Conservation (phyloP, 176 grass and related monocot genomes). For the Zizania latifolia region DNA sequence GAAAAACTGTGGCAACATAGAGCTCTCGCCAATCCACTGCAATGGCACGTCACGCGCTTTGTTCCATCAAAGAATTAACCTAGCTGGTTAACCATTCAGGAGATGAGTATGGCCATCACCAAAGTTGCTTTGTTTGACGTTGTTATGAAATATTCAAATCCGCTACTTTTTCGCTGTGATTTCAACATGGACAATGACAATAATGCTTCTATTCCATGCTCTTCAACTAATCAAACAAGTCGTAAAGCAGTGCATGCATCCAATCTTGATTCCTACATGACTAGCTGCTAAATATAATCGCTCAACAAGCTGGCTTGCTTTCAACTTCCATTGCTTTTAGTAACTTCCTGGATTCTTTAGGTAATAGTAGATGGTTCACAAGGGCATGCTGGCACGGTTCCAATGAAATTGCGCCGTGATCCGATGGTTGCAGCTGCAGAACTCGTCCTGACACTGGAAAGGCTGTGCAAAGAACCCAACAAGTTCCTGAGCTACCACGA, state of each 20-base stretch:
- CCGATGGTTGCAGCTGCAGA: too few species aligned
- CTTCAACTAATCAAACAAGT: not conserved
- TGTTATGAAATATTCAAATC: not conserved
- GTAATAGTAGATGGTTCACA: slow-evolving; percentile 79
- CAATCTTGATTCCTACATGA: not conserved
- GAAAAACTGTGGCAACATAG: too few species aligned
- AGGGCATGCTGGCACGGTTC: slow-evolving; percentile 92
- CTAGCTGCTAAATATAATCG: not conserved
- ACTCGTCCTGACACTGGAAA: slow-evolving; percentile 79
- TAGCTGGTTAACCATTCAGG: not conserved
- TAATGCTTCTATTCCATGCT: not conserved
- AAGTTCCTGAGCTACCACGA: slow-evolving; percentile 48
- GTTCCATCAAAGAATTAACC: not conserved
- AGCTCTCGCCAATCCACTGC: too few species aligned
- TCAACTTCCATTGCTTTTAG: not conserved
- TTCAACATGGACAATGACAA: not conserved
- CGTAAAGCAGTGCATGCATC: too few species aligned
- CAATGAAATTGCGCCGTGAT: too few species aligned
- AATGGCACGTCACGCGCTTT: too few species aligned
- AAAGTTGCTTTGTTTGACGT: not conserved
- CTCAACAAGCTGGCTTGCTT: not conserved
- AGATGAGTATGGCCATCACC: not conserved
- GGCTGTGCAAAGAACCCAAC: slow-evolving; percentile 72
- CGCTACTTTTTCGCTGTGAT: not conserved
- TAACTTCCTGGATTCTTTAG: slow-evolving; percentile 17